Evolutionary conservation across 1,284 basidiomycete genomes (phyloP), one percentile per base, ranked within the genome.

Genomic region (Sanghuangporus sanghuang): DNA sequence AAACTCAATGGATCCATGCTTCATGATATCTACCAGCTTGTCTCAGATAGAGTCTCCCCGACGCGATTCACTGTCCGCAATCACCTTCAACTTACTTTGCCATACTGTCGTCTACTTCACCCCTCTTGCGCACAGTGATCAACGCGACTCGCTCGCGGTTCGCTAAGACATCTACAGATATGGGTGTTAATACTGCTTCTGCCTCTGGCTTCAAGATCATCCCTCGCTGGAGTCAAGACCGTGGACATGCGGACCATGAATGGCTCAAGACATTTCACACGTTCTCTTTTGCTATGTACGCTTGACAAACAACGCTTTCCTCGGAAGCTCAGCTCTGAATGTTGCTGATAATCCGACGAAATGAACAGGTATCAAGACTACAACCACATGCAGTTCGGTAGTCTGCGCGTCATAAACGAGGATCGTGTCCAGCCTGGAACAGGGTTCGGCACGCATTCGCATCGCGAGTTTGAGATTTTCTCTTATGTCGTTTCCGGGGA

Each of bases 231-330:
- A 92, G 85, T 69, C 71, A 85, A 62, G 84, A 89, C 55, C 82
- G 94, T 49, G 93, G 93, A 7, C 76, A 89, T 61, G 90, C 90
- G 12, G 85, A 96, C 73, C 93, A 95, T 69, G 86, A 86, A 23
- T 98, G 95, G 95, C 79, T 98, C 56, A 95, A 95, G 81, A 90
- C 89, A 0, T 93, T 94, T 80, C 92, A 94, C 69, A 90, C 92
- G 0, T 95, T 93, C 73, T 85, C 86, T 6, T 95, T 96, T 71
- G 89, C 93, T 1, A 76, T 75, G 87, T n/a, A n/a, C n/a, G n/a
- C n/a, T n/a, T n/a, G n/a, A n/a, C n/a, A n/a, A n/a, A n/a, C n/a
- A n/a, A n/a, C n/a, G n/a, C n/a, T n/a, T n/a, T n/a, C n/a, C n/a
- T n/a, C n/a, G n/a, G n/a, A n/a, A n/a, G n/a, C n/a, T n/a, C n/a